Conservation (phyloP, 768 basidiomycete genomes). For the Coprinopsis cinerea region DNA sequence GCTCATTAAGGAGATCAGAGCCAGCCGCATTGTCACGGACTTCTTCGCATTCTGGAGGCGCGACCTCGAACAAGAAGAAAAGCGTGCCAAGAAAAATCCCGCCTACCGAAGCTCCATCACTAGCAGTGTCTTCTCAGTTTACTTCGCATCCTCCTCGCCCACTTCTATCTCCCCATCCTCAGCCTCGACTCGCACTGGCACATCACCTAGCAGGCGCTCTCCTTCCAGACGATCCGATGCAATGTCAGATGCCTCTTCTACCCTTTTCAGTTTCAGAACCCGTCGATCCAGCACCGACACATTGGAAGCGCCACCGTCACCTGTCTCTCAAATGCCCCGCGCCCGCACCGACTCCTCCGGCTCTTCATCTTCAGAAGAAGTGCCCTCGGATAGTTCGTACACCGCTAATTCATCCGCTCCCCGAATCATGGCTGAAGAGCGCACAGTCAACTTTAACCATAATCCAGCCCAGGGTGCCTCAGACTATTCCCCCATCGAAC, state of each 20-base stretch:
- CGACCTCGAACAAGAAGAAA: constrained; percentile 57
- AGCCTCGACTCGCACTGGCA: neutral
- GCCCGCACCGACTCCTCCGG: constrained; percentile 37
- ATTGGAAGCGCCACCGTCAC: constrained; percentile 5
- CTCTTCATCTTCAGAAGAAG: constrained; percentile 35
- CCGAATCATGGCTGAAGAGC: constrained; percentile 31
- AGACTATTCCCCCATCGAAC: constrained; percentile 32
- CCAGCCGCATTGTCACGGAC: constrained; percentile 52
- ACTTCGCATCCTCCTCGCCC: constrained; percentile 48
- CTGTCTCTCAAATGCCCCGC: constrained; percentile 15
- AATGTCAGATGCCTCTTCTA: neutral
- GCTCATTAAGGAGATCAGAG: constrained; percentile 60
- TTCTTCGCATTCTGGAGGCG: constrained; percentile 78
- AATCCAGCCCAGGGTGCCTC: constrained; percentile 29
- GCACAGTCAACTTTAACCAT: constrained; percentile 35
- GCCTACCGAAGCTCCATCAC: constrained; percentile 39
- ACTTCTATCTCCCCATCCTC: constrained; percentile 11
- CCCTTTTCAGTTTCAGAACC: constrained; percentile 7
- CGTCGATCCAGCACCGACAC: constrained; percentile 5
- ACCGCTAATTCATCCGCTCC: constrained; percentile 24
- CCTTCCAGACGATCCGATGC: neutral
- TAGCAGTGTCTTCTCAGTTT: constrained; percentile 51
- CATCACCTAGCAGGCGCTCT: constrained; percentile 1
- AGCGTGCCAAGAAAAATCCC: constrained; percentile 21
- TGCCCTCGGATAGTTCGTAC: constrained; percentile 24